Base-by-base conservation (phyloP, 768 basidiomycete genomes). In the Coprinellus micaceus region DNA sequence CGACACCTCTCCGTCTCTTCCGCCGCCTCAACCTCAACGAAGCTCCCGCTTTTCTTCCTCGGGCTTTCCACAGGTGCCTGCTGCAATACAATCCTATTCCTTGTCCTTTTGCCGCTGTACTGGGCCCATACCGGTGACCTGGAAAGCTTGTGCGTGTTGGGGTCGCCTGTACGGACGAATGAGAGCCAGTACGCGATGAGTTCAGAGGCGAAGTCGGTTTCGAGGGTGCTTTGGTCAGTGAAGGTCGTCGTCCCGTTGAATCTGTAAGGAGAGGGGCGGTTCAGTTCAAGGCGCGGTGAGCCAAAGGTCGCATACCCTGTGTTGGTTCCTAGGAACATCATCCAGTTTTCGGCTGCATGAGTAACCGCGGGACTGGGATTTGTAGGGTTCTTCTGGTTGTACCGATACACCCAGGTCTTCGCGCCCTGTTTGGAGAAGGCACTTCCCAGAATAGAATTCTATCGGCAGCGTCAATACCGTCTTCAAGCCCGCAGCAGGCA, bases 121-220 rank as follows among this genome's bases (percentile, higher is more conserved):
- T 45, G 58, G 29, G 74, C 58, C 84, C 86, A 85, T 17, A 52
- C 60, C 0, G 83, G 84, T 1, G 83, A 82, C 30, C 75, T 69
- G 0, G 72, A 59, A 1, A 84, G 74, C 63, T 81, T 84, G 69
- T 74, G 72, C 5, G 76, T 77, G 66, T 84, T 86, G 0, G 82
- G 83, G 63, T 84, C 67, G 1, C 76, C 75, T 1, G 78, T 64
- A 40, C 83, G 81, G 21, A 85, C 83, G 58, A 86, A 85, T 2
- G 83, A 86, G 5, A 86, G 67, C 82, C 84, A 85, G 64, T 86
- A 85, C 6, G 81, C 83, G 41, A 83, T 83, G 28, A 84, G 69
- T 64, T 86, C 86, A 33, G 74, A 66, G 0, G 82, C 78, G 58
- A 86, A 86, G 6, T 79, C 76, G 1, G 60, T 64, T 60, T 85